These are phyloP conservation scores for Penicillium brasilianum DNA, from an alignment of 2,329 filamentous ascomycete genomes.

Conservation along the genomic window DNA sequence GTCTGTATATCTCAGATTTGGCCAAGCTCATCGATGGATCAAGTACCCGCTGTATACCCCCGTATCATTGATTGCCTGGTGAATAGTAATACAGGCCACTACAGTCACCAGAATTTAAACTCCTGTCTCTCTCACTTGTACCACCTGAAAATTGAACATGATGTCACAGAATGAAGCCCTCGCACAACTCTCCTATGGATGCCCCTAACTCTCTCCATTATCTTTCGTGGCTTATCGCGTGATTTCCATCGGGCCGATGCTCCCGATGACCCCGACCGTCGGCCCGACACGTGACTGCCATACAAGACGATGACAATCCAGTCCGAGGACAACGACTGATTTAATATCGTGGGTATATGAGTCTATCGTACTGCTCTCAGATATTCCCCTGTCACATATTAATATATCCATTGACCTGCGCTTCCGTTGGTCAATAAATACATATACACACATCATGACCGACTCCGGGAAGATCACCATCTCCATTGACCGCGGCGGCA, in stretches of 20 bases:
- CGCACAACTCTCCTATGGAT: not conserved
- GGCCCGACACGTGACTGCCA: constrained; percentile 38
- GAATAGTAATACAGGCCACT: too few relatives aligned
- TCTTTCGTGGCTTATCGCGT: not conserved
- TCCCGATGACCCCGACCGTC: constrained; percentile 25
- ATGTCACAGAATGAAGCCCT: not conserved
- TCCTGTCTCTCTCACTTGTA: too few relatives aligned
- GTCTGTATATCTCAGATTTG: not conserved
- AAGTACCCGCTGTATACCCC: not conserved
- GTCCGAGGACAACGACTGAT: constrained; percentile 4
- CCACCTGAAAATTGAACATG: too few relatives aligned
- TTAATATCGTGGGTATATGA: constrained; percentile 16
- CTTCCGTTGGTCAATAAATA: not conserved
- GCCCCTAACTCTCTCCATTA: not conserved
- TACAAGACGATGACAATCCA: constrained; percentile 9
- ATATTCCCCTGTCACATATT: not conserved
- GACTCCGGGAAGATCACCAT: constrained; percentile 42
- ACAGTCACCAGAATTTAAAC: too few relatives aligned
- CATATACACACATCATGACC: constrained; percentile 24
- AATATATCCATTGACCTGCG: not conserved
- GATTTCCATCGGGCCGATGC: constrained; percentile 28
- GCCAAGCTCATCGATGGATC: not conserved
- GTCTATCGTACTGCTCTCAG: constrained; percentile 1
- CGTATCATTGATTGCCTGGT: too few relatives aligned
- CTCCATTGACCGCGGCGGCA: constrained; percentile 48